Conservation (phyloP, 192 early-diverging fungal genomes). For the Tieghemiomyces parasiticus region DNA sequence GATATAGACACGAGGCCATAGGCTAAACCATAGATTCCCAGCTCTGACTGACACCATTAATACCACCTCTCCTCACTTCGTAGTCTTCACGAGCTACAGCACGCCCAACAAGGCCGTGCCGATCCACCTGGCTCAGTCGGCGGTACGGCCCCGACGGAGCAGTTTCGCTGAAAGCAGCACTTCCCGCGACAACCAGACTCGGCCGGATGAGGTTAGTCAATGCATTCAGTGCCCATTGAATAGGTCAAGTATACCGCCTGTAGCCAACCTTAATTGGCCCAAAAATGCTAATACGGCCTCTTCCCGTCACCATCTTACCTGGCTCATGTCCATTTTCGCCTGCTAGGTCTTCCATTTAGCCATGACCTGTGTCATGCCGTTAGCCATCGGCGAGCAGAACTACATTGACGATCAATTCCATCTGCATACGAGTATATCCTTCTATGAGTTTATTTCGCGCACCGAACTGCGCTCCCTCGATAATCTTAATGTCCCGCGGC, state of each 20-base stretch:
- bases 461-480: background rate
- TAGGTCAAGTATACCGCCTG: no score
- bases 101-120: slow-evolving; percentile 2
- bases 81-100: slow-evolving; percentile 3
- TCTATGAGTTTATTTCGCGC: slow-evolving; percentile 1
- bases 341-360: slow-evolving; percentile 42
- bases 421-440: slow-evolving; percentile 22
- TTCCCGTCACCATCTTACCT: no score
- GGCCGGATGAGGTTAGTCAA: slow-evolving; percentile 6
- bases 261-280: no score
- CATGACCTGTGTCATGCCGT: slow-evolving; percentile 38
- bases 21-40: no score
- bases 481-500: background rate
- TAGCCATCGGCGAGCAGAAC: slow-evolving; percentile 80
- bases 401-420: slow-evolving; percentile 80
- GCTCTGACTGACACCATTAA: no score
- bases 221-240: no score
- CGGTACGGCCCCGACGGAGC: background rate
- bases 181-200: background rate
- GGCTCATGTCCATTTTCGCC: no score
- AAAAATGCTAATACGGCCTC: no score
- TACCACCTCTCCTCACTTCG: no score
- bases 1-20: no score
- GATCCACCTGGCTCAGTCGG: background rate
- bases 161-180: background rate